Evolutionary conservation across 176 grass and related monocot genomes (phyloP).

Genomic region (Musa acuminata): DNA sequence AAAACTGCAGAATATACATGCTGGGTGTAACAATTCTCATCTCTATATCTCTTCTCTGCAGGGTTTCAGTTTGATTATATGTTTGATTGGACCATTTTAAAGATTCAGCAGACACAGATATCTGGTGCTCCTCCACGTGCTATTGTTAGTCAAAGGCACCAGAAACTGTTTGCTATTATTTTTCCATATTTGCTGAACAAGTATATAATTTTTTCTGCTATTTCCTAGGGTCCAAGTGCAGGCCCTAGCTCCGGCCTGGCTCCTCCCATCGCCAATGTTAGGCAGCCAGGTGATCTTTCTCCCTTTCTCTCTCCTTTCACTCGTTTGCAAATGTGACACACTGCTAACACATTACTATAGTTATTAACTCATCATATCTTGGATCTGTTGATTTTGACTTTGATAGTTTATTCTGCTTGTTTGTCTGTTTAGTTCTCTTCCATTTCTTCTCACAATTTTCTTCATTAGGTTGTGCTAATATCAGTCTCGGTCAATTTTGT

Average conservation of each 20-base stretch:
- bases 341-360: not conserved
- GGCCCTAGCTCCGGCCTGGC: constrained; percentile 68
- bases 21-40: not conserved
- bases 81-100: too few relatives aligned
- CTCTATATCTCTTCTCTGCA: constrained; percentile 32
- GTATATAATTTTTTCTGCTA: not conserved
- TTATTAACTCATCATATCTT: not conserved
- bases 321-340: not conserved
- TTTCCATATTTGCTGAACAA: not conserved
- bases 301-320: not conserved
- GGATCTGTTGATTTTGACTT: constrained; percentile 4
- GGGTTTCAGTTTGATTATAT: constrained; percentile 98
- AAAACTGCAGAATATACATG: not conserved
- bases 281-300: constrained; percentile 51
- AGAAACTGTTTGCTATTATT: too few relatives aligned
- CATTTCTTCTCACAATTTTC: not conserved
- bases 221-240: constrained; percentile 52
- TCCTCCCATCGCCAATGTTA: constrained; percentile 56
- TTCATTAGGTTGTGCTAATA: not conserved
- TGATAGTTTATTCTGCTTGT: constrained; percentile 3
- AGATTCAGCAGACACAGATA: constrained; percentile 95
- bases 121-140: constrained; percentile 60
- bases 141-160: constrained; percentile 26
- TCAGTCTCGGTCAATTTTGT: not conserved
- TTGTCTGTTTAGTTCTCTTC: constrained; percentile 3